These are phyloP conservation scores for Melanogaster broomeanus DNA, from an alignment of 768 basidiomycete genomes.

Conservation along the genomic window DNA sequence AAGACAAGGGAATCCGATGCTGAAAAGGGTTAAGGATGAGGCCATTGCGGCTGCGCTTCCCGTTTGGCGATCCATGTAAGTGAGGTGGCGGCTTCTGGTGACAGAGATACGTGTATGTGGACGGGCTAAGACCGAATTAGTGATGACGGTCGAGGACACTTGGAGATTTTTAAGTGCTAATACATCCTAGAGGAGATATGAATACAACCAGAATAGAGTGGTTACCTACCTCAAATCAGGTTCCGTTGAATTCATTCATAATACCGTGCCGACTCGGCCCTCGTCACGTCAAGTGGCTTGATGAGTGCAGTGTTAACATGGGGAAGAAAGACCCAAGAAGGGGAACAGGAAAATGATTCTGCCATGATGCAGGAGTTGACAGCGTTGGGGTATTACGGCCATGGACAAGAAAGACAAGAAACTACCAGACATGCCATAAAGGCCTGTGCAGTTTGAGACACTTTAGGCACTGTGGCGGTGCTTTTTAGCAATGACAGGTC, in stretches of 20 bases:
- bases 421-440: too few relatives aligned
- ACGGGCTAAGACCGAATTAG: too few relatives aligned
- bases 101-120: too few relatives aligned
- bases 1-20: slow-evolving; percentile 3
- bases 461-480: slow-evolving; percentile 5
- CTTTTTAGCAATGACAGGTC: background rate
- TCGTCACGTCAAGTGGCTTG: background rate
- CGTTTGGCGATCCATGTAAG: too few relatives aligned
- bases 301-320: background rate
- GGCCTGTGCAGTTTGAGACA: too few relatives aligned
- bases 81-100: too few relatives aligned
- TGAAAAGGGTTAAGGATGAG: background rate
- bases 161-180: too few relatives aligned
- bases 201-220: too few relatives aligned
- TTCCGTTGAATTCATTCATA: background rate
- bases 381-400: background rate
- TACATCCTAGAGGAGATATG: too few relatives aligned
- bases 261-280: background rate
- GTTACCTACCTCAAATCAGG: too few relatives aligned
- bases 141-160: too few relatives aligned
- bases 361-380: background rate
- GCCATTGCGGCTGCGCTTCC: background rate
- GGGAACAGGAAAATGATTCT: background rate
- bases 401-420: slow-evolving; percentile 4
- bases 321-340: slow-evolving; percentile 12